Conservation (phyloP, 805 yeast genomes). For the Lipomyces yamanashiensis region DNA sequence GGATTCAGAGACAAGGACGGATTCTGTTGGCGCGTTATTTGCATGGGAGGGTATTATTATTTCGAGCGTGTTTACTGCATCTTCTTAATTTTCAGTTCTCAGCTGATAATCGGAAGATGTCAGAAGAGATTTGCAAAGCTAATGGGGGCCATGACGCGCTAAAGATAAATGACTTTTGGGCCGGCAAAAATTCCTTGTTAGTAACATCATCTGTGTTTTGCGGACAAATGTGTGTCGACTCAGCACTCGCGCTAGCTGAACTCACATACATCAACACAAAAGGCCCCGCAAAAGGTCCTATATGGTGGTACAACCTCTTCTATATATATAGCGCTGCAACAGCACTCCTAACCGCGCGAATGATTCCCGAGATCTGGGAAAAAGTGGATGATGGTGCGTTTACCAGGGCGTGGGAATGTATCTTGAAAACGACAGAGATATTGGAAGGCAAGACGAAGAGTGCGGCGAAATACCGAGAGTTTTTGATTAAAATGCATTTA, state of each 20-base stretch:
- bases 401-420: conserved; percentile 3
- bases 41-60: neutral
- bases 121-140: neutral
- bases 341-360: conserved; percentile 40
- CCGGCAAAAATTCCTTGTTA: neutral
- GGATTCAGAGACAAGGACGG: neutral
- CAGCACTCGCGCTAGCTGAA: conserved; percentile 32
- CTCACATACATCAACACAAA: conserved; percentile 20
- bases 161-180: conserved; percentile 1
- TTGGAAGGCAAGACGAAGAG: neutral
- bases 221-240: conserved; percentile 25
- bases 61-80: neutral
- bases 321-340: conserved; percentile 40
- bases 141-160: neutral
- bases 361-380: conserved; percentile 37
- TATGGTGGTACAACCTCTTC: conserved; percentile 40
- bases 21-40: neutral
- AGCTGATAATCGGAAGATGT: neutral
- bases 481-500: neutral
- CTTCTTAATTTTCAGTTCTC: neutral
- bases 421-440: neutral
- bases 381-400: conserved; percentile 23
- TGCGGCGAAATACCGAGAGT: neutral
- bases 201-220: neutral
- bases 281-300: conserved; percentile 33